Conservation (phyloP, 202 grass and related monocot genomes). For the Miscanthus sacchariflorus region DNA sequence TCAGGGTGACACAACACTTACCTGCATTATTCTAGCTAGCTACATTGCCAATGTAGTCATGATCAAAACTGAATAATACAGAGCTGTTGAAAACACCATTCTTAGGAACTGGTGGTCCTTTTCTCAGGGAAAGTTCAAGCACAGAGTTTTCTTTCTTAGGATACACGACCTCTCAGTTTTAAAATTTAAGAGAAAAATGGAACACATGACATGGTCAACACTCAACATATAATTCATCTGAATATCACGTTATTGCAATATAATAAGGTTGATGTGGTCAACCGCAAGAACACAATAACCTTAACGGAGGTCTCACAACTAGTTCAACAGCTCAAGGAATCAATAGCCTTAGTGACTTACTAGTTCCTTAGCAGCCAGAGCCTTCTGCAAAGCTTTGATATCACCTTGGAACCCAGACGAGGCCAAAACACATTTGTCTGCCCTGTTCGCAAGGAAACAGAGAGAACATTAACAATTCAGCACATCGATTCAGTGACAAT, state of each 20-base stretch:
- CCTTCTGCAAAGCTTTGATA: slow-evolving; percentile 85
- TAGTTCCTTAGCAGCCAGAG: slow-evolving; percentile 76
- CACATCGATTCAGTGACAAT: neutral
- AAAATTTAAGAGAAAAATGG: neutral
- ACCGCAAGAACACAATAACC: neutral
- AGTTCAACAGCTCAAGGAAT: slow-evolving; percentile 4
- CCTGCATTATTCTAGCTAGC: neutral
- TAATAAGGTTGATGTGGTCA: neutral
- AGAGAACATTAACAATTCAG: neutral
- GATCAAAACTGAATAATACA: slow-evolving; percentile 14
- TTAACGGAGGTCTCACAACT: neutral
- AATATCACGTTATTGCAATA: neutral
- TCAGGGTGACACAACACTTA: neutral
- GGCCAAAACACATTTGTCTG: slow-evolving; percentile 77
- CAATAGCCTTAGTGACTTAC: slow-evolving; percentile 44
- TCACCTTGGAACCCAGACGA: slow-evolving; percentile 95
- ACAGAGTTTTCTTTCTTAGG: neutral
- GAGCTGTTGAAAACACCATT: neutral
- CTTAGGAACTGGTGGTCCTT: neutral
- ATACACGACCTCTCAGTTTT: neutral
- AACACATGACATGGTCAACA: neutral
- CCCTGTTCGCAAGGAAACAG: slow-evolving; percentile 37
- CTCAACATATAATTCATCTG: neutral
- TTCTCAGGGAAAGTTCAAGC: neutral
- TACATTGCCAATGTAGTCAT: slow-evolving; percentile 11